Evolutionary conservation across 2,329 filamentous ascomycete genomes (phyloP), one percentile per base, ranked within the genome.

Genomic region (Parasarocladium wereldwijsianum): DNA sequence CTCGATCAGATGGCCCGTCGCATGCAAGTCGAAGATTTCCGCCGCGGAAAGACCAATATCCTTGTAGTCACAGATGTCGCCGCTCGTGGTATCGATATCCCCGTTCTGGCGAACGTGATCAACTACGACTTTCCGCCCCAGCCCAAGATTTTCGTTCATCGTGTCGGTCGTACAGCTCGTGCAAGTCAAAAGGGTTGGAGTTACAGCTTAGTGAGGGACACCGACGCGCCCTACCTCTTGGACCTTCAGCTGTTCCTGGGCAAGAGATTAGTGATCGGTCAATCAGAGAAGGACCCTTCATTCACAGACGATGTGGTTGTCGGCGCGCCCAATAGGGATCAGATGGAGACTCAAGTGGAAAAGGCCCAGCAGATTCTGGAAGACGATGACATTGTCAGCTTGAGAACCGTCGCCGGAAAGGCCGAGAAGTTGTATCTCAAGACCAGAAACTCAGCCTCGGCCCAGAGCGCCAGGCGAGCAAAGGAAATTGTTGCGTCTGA

Each of bases 41-140:
- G 92, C 35, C 66, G 64, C 15, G 90, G 90, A 6, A 69, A 78
- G 38, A 80, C 83, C 0, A 87, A 93, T 41, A 85, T 98, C 27
- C 59, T 98, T 7, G 86, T 98, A 3, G 87, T 96, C 25, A 98
- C 90, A 1, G 90, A 98, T 50, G 85, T 98, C 32, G 90, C 90
- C 10, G 90, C 90, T 14, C 71, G 90, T 63, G 87, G 90, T 72
- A 92, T 98, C 37, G 90, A 98, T 71, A 93, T 98, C 41, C 90
- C 90, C 0, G 70, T 94, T 26, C 66, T 98, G 20, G 86, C 84
- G 33, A 96, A 98, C 49, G 90, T 98, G 35, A 87, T 98, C 61
- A 96, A 98, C 61, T 98, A 93, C 54, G 87, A 96, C 47, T 98
- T 98, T 40, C 87, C 90, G 3, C 81, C 87, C 2, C 90, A 96